phyloP scores from a whole-genome alignment of 805 yeast genomes.

The Saturnispora dispora region DNA sequence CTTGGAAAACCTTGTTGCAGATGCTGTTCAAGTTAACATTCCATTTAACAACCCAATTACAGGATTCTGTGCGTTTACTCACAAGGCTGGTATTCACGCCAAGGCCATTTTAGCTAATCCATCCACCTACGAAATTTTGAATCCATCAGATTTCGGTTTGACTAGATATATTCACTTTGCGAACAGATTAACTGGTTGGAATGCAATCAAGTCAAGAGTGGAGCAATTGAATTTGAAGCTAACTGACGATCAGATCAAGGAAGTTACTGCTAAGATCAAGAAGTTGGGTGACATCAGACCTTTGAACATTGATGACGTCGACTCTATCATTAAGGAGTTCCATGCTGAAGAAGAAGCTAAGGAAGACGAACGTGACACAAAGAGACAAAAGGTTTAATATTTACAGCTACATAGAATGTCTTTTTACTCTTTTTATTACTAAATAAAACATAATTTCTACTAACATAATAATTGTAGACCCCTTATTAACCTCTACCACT shows the following conservation, averaged over 20 bases:
- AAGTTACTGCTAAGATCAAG: slow-evolving; percentile 88
- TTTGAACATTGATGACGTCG: slow-evolving; percentile 92
- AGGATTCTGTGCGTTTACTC: slow-evolving; percentile 99
- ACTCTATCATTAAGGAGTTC: slow-evolving; percentile 88
- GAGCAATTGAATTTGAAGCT: slow-evolving; percentile 88
- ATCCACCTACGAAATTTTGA: slow-evolving; percentile 93
- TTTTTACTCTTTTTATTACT: neutral
- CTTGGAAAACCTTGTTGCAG: slow-evolving; percentile 91
- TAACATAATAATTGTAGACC: neutral
- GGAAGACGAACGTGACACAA: slow-evolving; percentile 25
- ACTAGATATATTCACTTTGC: slow-evolving; percentile 96
- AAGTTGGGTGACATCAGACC: slow-evolving; percentile 92
- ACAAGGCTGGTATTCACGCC: slow-evolving; percentile 99
- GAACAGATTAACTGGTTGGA: slow-evolving; percentile 97
- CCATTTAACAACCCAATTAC: slow-evolving; percentile 99
- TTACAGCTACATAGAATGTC: neutral
- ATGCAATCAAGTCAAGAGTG: slow-evolving; percentile 95
- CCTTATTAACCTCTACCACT: no score
- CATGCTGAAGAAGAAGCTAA: slow-evolving; percentile 45
- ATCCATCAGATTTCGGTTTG: slow-evolving; percentile 92
- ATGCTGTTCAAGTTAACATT: slow-evolving; percentile 91
- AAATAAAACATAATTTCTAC: neutral
- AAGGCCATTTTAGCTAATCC: slow-evolving; percentile 98
- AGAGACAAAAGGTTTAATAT: slow-evolving; percentile 27
- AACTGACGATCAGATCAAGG: slow-evolving; percentile 90